Evolutionary conservation across 768 basidiomycete genomes (phyloP), one percentile per base, ranked within the genome.

Genomic region (Neoboletus subvelutipes): DNA sequence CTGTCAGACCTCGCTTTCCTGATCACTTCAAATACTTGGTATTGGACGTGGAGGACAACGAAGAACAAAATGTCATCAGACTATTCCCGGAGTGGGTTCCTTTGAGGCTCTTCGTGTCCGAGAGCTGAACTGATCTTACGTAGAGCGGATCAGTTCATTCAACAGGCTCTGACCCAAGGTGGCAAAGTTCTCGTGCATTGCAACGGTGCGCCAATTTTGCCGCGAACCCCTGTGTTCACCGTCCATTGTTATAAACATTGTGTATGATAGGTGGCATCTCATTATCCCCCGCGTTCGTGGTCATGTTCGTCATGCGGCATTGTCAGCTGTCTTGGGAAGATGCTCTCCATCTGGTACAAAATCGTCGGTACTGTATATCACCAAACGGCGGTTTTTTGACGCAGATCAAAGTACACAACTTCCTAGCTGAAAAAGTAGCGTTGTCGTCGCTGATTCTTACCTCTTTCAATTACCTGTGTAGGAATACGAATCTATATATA

Each of bases 401-500:
- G 11, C 94, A 96, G 70, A 88, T 96, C 68, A 95, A 96, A 82
- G 91, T 88, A 55, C 28, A 76, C 36, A 15, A 43, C 31, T 52
- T 42, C 13, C 29, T 33, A 48, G 34, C 8, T n/a, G 15, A 34
- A 36, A 50, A 29, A 20, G n/a, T n/a, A 31, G n/a, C 12, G n/a
- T 28, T 45, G 11, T 37, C 45, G 1, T 45, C 20, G 41, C 49
- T 50, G 39, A 60, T 40, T 40, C 36, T 50, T 17, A 56, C 29
- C 48, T 46, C 45, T 31, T 51, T 50, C 41, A 24, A 45, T 45
- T 54, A 33, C 34, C 20, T 47, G 12, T 22, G 41, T 43, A 94
- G 92, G 94, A 94, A 76, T 96, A 94, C 62, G 92, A 95, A 72
- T 90, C 92, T 5, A 96, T 96, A 67, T 92, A 94, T 69, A 86